A percentile compares a stretch with the other conserved stretches of the same genome.
Evolutionary conservation across 2,329 filamentous ascomycete species (phyloP).

Genomic region (Beauveria sp.): DNA sequence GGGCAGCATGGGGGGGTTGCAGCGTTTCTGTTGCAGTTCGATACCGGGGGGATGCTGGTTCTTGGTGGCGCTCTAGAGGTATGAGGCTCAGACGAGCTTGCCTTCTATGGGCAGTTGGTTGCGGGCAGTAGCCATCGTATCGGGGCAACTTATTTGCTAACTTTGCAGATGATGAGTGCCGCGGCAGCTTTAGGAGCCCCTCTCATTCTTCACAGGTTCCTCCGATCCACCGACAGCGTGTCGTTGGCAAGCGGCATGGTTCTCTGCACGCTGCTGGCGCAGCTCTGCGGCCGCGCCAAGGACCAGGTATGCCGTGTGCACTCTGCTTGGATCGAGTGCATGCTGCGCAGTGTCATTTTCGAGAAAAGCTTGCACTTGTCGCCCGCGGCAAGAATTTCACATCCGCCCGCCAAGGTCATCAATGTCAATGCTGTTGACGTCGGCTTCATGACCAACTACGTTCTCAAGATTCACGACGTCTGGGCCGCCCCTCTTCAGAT

Average conservation of each 20-base stretch:
- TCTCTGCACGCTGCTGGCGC: neutral
- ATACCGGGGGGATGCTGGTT: constrained; percentile 8
- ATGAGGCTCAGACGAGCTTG: neutral
- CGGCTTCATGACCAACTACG: constrained; percentile 8
- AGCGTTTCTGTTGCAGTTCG: constrained; percentile 6
- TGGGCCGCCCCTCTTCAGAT: constrained; percentile 10
- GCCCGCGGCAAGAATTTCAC: neutral
- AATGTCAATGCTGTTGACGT: constrained; percentile 9
- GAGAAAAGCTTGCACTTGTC: constrained; percentile 5
- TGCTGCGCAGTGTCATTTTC: constrained; percentile 9
- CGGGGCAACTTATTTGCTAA: neutral
- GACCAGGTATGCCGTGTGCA: constrained; percentile 10
- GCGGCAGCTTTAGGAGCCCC: neutral
- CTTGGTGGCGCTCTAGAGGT: constrained; percentile 1
- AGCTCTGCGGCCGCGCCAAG: constrained; percentile 5
- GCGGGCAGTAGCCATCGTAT: neutral
- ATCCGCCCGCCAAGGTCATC: constrained; percentile 10
- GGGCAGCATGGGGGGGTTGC: neutral
- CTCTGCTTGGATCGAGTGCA: constrained; percentile 9
- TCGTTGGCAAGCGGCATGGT: neutral
- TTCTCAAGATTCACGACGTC: constrained; percentile 9
- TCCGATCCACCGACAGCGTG: neutral
- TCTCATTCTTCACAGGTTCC: constrained; percentile 5
- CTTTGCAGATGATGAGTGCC: neutral
- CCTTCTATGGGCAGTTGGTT: too few species aligned